Base-by-base conservation (phyloP, 2,329 filamentous ascomycete genomes). In the Fusarium pilosicola region DNA sequence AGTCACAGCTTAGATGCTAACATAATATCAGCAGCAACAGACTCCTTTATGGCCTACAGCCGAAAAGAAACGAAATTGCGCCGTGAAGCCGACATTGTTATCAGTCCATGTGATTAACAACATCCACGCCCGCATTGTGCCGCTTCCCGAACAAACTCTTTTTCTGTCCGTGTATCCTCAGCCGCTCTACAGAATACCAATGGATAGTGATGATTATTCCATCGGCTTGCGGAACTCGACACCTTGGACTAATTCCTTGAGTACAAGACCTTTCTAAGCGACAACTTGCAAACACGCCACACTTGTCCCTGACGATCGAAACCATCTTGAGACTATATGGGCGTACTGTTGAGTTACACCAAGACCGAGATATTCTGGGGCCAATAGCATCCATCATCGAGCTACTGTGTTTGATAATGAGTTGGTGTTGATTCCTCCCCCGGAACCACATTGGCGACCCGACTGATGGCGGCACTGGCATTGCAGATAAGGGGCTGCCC, bases 101-200 rank as follows among this genome's bases (percentile, higher is more conserved):
- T 12, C 22, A 18, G 22, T n/a, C 22, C 14, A 17, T 14, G 9
- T 48, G 26, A 48, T 30, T 9, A 17, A 32, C 20, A n/a, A 17
- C 20, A 32, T 49, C n/a, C 15, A 30, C 20, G 14, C 26, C 28
- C 15, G 14, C 10, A 9, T 18, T 48, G 28, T 11, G 15, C 15
- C 46, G 14, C 46, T 22, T 49, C 15, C 7, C 22, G 22, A 32
- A 17, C 7, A n/a, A 12, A n/a, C 7, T 17, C 11, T 13, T n/a
- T n/a, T 11, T 5, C 18, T 15, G 11, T 5, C 18, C 20, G 5
- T 22, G 0, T 18, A 18, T n/a, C 7, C 9, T 18, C 28, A n/a
- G 28, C 28, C 28, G 22, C 22, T 15, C 15, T n/a, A 49, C 17
- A 49, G 10, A 13, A 49, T 11, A 49, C 11, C 22, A 13, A 9